A percentile compares a stretch with the other conserved stretches of the same genome.
phyloP scores from a whole-genome alignment of 257 asterid species.

The Ajuga chamaepitys region DNA sequence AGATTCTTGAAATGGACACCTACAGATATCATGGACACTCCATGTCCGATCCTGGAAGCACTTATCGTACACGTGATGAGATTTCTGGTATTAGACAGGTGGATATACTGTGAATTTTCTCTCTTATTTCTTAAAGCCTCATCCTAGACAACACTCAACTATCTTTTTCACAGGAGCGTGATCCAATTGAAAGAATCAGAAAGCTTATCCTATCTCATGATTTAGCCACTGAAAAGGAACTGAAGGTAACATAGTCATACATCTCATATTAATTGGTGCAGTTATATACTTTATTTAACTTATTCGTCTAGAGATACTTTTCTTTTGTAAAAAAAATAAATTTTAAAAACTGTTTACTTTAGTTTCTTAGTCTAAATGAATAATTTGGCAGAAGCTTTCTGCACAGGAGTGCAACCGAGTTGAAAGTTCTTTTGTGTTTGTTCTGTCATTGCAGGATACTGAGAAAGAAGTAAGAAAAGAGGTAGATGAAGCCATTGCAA shows the following conservation, averaged over 20 bases:
- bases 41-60: constrained; percentile 99
- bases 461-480: constrained; percentile 80
- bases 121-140: not conserved
- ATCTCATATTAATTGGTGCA: not conserved
- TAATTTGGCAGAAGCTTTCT: not conserved
- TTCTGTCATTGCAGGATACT: constrained; percentile 50
- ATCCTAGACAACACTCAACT: not conserved
- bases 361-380: not conserved
- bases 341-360: no score
- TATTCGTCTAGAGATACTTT: not conserved
- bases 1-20: constrained; percentile 99
- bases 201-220: constrained; percentile 73
- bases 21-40: constrained; percentile 97
- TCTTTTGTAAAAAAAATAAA: not conserved
- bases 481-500: constrained; percentile 92
- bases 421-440: not conserved
- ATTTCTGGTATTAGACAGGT: constrained; percentile 94
- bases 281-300: not conserved
- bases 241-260: constrained; percentile 47
- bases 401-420: not conserved
- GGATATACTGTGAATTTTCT: not conserved
- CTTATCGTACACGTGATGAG: constrained; percentile 97
- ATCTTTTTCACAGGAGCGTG: constrained; percentile 65
- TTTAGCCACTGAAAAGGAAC: constrained; percentile 78
- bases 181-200: constrained; percentile 89